Evolutionary conservation across 2,329 filamentous ascomycete species (phyloP).

Genomic region (Ophiostoma perfectum): DNA sequence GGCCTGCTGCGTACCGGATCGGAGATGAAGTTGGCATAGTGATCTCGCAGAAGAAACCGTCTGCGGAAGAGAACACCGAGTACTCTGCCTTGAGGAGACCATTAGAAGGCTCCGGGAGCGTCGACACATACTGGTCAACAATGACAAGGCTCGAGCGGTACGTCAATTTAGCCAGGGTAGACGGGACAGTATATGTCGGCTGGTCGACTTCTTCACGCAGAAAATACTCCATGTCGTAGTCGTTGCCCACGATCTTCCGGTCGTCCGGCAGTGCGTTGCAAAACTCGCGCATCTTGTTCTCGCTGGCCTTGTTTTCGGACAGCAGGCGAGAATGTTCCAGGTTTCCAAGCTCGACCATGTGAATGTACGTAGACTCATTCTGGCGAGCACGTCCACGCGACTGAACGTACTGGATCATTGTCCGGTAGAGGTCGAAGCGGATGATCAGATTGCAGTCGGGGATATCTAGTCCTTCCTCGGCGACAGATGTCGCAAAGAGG

Average conservation of each 20-base stretch:
- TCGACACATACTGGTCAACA: constrained; percentile 67
- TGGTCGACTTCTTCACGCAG: constrained; percentile 46
- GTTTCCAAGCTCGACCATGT: constrained; percentile 75
- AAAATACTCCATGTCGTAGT: constrained; percentile 52
- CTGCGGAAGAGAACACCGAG: constrained; percentile 45
- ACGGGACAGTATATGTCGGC: constrained; percentile 54
- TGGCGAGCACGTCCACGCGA: constrained; percentile 83
- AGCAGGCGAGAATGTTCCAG: constrained; percentile 51
- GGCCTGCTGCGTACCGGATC: constrained; percentile 60
- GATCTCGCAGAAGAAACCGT: constrained; percentile 69
- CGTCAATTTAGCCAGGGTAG: constrained; percentile 71
- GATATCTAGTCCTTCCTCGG: constrained; percentile 63
- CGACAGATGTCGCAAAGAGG: constrained; percentile 61
- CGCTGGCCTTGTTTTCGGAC: constrained; percentile 54
- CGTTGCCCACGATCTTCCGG: constrained; percentile 58
- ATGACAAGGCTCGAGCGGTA: constrained; percentile 68
- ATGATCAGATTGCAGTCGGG: constrained; percentile 63
- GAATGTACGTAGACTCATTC: constrained; percentile 69
- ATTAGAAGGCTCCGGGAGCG: constrained; percentile 49
- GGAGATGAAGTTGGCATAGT: constrained; percentile 71
- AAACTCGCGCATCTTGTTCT: constrained; percentile 64
- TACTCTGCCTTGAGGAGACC: constrained; percentile 49
- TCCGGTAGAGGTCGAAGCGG: constrained; percentile 80
- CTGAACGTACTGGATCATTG: constrained; percentile 92
- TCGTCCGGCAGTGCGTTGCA: constrained; percentile 70